phyloP scores from a whole-genome alignment of 306 rosid genomes.

The Hippophae gyantsensis region DNA sequence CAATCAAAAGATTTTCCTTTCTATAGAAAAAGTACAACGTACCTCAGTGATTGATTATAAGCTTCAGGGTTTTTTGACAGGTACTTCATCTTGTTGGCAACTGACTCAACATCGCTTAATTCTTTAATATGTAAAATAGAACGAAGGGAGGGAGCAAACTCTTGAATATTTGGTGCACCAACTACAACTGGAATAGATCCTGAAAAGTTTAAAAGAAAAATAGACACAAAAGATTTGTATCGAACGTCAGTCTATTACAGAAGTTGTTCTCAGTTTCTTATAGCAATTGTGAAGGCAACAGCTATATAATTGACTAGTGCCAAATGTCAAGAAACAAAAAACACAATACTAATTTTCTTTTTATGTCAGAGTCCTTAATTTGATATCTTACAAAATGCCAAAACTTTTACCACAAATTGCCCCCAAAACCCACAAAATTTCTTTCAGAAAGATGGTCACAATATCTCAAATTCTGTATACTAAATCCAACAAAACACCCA shows the following conservation, averaged over 20 bases:
- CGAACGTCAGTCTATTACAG: neutral
- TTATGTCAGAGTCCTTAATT: too few species aligned
- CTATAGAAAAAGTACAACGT: neutral
- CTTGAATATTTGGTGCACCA: conserved; percentile 93
- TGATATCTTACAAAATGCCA: too few species aligned
- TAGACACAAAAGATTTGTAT: conserved; percentile 14
- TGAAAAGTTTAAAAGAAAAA: conserved; percentile 9
- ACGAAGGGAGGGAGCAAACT: conserved; percentile 67
- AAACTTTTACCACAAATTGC: too few species aligned
- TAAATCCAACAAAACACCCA: too few species aligned
- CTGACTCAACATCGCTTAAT: conserved; percentile 48
- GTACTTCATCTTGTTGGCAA: conserved; percentile 64
- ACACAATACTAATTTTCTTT: too few species aligned
- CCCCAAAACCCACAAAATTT: too few species aligned
- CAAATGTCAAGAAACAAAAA: too few species aligned
- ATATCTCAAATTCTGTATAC: too few species aligned
- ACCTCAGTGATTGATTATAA: conserved; percentile 72
- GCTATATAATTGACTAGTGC: too few species aligned
- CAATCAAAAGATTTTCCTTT: neutral
- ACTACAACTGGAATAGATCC: conserved; percentile 88
- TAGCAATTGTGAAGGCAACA: too few species aligned
- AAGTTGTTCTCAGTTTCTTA: neutral
- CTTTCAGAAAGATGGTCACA: too few species aligned
- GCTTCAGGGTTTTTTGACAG: conserved; percentile 77
- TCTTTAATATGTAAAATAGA: conserved; percentile 70